Percentiles rank a stretch among this genome's conserved stretches.
Evolutionary conservation across 2,329 filamentous ascomycete species (phyloP).

Genomic region (Fusarium coicis): DNA sequence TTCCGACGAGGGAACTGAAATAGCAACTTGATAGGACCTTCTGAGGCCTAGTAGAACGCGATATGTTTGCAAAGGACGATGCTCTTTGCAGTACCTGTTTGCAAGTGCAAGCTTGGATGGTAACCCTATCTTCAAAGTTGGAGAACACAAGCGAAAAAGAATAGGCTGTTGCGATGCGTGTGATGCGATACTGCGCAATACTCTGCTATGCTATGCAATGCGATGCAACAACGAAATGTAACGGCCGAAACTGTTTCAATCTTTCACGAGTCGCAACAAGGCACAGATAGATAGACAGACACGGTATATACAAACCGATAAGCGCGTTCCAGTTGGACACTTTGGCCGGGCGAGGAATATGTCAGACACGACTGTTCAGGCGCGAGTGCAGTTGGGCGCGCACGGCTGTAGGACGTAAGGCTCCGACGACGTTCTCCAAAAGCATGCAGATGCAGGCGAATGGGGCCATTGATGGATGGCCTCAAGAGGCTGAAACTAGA

Average conservation of each 20-base stretch:
- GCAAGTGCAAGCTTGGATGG: conserved; percentile 11
- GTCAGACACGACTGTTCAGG: conserved; percentile 31
- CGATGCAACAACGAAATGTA: conserved; percentile 31
- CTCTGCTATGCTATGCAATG: conserved; percentile 24
- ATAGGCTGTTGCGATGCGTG: conserved; percentile 6
- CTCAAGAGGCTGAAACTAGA: conserved; percentile 38
- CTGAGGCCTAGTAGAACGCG: conserved; percentile 31
- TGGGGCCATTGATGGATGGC: conserved; percentile 33
- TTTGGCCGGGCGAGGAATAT: conserved; percentile 34
- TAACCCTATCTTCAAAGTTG: conserved; percentile 5
- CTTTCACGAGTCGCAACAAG: conserved; percentile 38
- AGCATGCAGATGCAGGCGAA: conserved; percentile 37
- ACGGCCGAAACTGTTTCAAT: conserved; percentile 36
- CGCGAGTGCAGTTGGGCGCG: conserved; percentile 44
- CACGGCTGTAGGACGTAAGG: conserved; percentile 42
- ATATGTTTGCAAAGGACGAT: conserved; percentile 13
- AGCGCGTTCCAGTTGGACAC: conserved; percentile 32
- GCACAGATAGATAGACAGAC: conserved; percentile 39
- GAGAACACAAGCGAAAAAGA: conserved; percentile 15
- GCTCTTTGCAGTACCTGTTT: conserved; percentile 20
- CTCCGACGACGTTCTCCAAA: conserved; percentile 39
- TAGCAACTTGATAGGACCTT: conserved; percentile 32
- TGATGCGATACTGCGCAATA: not conserved
- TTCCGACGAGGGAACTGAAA: conserved; percentile 21
- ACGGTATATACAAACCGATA: conserved; percentile 38